Conservation (phyloP, 306 rosid species). For the Styphnolobium japonicum region DNA sequence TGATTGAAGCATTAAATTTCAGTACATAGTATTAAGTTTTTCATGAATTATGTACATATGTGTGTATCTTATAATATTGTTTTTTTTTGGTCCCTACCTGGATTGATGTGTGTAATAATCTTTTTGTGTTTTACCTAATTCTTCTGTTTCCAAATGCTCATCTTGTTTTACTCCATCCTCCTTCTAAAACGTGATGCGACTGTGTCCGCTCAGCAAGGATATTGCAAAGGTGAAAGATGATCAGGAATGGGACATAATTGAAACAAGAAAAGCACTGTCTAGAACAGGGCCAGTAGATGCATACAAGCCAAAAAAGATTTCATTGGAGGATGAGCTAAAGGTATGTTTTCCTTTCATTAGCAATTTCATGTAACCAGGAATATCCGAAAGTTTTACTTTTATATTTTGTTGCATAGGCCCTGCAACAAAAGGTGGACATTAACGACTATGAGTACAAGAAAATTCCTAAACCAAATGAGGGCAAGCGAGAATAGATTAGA, state of each 20-base stretch:
- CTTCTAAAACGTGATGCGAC: conserved; percentile 19
- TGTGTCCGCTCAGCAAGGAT: conserved; percentile 66
- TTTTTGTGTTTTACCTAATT: neutral
- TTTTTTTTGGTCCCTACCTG: no score
- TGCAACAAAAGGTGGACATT: conserved; percentile 78
- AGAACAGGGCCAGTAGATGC: conserved; percentile 73
- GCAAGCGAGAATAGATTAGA: conserved; percentile 34
- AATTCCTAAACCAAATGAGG: conserved; percentile 66
- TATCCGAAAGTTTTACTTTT: conserved; percentile 19
- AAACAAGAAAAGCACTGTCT: conserved; percentile 70
- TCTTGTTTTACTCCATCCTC: neutral
- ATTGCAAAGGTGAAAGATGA: conserved; percentile 85
- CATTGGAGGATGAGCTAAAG: conserved; percentile 76
- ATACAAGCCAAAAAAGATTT: conserved; percentile 65
- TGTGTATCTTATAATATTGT: no score
- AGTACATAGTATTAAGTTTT: no score
- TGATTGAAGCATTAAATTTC: neutral
- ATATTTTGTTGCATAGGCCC: conserved; percentile 39
- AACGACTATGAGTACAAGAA: conserved; percentile 64
- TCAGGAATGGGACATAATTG: conserved; percentile 85
- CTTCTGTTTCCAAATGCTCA: neutral
- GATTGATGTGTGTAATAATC: no score
- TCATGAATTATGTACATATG: no score
- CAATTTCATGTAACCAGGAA: neutral
- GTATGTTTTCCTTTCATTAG: conserved; percentile 32